phyloP scores from a whole-genome alignment of 352 stramenopile genomes.

The Phytophthora niederhauseri region DNA sequence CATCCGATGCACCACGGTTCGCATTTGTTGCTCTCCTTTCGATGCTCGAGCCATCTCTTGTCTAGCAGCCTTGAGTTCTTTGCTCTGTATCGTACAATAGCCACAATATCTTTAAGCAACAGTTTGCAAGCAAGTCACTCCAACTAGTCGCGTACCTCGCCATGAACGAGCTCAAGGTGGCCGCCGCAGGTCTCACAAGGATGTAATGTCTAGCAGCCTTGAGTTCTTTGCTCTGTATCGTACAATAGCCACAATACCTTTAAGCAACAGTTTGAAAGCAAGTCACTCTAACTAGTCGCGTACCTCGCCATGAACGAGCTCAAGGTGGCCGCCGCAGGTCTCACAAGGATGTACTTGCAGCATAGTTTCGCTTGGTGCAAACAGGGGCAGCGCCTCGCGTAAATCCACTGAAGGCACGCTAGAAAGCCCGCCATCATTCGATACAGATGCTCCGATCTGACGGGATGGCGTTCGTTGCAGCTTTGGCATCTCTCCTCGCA shows the following conservation, averaged over 20 bases:
- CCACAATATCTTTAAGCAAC: slow-evolving; percentile 1
- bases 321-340: slow-evolving; percentile 68
- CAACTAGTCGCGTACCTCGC: slow-evolving; percentile 49
- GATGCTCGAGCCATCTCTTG: slow-evolving; percentile 66
- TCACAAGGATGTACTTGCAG: slow-evolving; percentile 81
- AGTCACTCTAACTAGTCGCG: slow-evolving; percentile 4
- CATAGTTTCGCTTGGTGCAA: slow-evolving; percentile 73
- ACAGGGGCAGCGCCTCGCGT: slow-evolving; percentile 67
- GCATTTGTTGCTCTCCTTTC: slow-evolving; percentile 82
- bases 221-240: too few relatives aligned
- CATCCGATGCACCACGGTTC: slow-evolving; percentile 63
- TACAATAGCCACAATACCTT: too few relatives aligned
- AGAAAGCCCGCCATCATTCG: slow-evolving; percentile 42
- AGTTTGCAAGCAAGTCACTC: background rate
- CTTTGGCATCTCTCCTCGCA: slow-evolving; percentile 19
- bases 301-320: slow-evolving; percentile 83
- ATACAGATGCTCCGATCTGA: slow-evolving; percentile 9
- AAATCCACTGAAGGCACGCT: slow-evolving; percentile 77
- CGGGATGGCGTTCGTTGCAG: slow-evolving; percentile 19
- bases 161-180: slow-evolving; percentile 79
- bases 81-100: slow-evolving; percentile 43
- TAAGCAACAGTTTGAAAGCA: background rate
- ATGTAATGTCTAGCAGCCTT: too few relatives aligned
- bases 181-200: slow-evolving; percentile 76
- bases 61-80: slow-evolving; percentile 65